Evolutionary conservation across 2,329 filamentous ascomycete species (phyloP).

Genomic region (Plectosphaerella plurivora): DNA sequence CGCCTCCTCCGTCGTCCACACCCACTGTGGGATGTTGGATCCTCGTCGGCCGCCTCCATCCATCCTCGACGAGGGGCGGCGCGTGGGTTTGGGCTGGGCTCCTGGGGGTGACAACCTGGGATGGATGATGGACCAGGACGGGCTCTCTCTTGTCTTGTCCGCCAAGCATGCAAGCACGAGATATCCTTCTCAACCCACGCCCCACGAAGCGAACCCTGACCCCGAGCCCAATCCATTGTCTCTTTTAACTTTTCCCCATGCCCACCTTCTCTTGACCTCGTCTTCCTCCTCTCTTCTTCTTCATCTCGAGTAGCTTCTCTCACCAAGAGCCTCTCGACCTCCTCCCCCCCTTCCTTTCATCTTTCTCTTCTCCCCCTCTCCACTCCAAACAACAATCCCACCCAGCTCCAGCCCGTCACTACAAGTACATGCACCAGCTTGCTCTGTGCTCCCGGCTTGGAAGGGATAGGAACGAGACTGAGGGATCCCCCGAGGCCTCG

Average conservation of each 20-base stretch:
- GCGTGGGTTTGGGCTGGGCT: background rate
- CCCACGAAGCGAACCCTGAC: constrained; percentile 4
- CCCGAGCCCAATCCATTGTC: background rate
- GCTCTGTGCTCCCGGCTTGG: constrained; percentile 1
- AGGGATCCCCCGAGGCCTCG: background rate
- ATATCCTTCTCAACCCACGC: constrained; percentile 10
- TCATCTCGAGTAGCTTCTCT: constrained; percentile 1
- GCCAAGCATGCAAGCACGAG: background rate
- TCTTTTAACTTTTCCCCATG: constrained; percentile 1
- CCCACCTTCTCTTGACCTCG: constrained; percentile 5
- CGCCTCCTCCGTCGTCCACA: background rate
- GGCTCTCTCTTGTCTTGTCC: background rate
- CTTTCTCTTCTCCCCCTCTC: background rate
- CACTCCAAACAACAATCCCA: background rate
- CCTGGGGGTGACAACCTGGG: background rate
- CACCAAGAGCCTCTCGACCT: constrained; percentile 1
- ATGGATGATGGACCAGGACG: background rate
- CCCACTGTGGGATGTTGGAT: background rate
- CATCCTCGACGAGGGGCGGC: no score
- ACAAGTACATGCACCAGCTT: constrained; percentile 3
- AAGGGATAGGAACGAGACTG: constrained; percentile 2
- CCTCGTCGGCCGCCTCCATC: background rate
- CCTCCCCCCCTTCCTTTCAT: background rate
- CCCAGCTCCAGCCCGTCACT: background rate
- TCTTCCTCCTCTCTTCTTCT: background rate